Evolutionary conservation across 75 land plant genomes (phyloP).

Genomic region (Gnetum montanum): DNA sequence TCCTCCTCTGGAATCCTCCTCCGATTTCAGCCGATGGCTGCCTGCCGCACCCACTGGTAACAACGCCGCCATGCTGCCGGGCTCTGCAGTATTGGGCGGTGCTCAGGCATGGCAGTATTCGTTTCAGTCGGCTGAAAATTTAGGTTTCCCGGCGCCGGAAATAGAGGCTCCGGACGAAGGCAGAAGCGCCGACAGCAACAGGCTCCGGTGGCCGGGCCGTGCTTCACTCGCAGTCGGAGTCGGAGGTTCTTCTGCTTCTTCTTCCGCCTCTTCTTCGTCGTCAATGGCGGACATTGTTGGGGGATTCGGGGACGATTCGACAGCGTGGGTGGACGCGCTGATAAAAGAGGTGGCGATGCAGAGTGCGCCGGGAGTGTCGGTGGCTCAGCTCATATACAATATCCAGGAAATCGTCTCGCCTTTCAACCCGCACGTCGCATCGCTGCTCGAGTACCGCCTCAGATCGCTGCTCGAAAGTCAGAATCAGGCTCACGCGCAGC

Average conservation of each 20-base stretch:
- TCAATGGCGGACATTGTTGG: background rate
- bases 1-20: background rate
- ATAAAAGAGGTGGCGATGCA: slow-evolving; percentile 43
- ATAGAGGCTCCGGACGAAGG: background rate
- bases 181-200: background rate
- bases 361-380: slow-evolving; percentile 29
- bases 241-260: background rate
- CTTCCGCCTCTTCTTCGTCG: background rate
- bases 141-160: background rate
- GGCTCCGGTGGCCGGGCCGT: background rate
- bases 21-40: background rate
- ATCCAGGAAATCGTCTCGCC: slow-evolving; percentile 52
- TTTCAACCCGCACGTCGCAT: slow-evolving; percentile 54
- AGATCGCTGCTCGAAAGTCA: slow-evolving; percentile 20
- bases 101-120: too few species aligned
- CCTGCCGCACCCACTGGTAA: background rate
- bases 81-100: background rate
- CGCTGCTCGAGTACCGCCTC: slow-evolving; percentile 47
- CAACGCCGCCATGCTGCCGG: background rate
- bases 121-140: background rate
- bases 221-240: background rate
- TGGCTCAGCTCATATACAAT: slow-evolving; percentile 56
- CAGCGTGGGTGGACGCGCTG: slow-evolving; percentile 50
- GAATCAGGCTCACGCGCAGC: too few species aligned
- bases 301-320: slow-evolving; percentile 10